Evolutionary conservation across 768 basidiomycete genomes (phyloP).

Genomic region (Boletus sensibilis): DNA sequence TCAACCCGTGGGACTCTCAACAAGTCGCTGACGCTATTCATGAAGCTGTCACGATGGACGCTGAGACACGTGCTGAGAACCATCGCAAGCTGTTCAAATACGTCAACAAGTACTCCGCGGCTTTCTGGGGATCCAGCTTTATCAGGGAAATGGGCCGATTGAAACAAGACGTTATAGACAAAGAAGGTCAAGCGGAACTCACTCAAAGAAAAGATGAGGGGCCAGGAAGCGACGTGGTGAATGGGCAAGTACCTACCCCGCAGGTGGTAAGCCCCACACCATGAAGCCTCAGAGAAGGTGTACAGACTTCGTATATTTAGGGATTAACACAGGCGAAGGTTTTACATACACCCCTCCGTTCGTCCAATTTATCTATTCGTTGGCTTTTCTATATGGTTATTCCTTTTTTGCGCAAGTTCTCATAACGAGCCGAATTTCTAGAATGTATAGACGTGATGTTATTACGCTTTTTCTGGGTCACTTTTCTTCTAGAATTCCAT

Average conservation of each 20-base stretch:
- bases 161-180: constrained; percentile 38
- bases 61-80: constrained; percentile 82
- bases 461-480: constrained; percentile 11
- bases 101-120: constrained; percentile 90
- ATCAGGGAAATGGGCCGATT: constrained; percentile 80
- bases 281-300: constrained; percentile 30
- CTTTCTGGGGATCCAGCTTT: constrained; percentile 90
- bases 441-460: constrained; percentile 21
- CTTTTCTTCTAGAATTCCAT: constrained; percentile 17
- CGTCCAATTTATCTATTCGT: constrained; percentile 30
- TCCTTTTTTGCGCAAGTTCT: constrained; percentile 35
- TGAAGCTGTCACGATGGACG: constrained; percentile 88
- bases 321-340: constrained; percentile 21
- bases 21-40: constrained; percentile 97
- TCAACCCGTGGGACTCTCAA: constrained; percentile 99
- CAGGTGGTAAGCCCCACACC: constrained; percentile 37
- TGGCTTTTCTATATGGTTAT: constrained; percentile 40
- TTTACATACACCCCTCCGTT: constrained; percentile 25
- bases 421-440: constrained; percentile 23
- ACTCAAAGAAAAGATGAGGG: constrained; percentile 37
- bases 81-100: constrained; percentile 96
- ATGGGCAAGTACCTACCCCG: constrained; percentile 37
- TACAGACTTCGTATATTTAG: constrained; percentile 35
- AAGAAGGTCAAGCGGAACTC: constrained; percentile 36
- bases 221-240: constrained; percentile 39